Conservation (phyloP, 2,329 filamentous ascomycete genomes). For the Epichloe sibirici region DNA sequence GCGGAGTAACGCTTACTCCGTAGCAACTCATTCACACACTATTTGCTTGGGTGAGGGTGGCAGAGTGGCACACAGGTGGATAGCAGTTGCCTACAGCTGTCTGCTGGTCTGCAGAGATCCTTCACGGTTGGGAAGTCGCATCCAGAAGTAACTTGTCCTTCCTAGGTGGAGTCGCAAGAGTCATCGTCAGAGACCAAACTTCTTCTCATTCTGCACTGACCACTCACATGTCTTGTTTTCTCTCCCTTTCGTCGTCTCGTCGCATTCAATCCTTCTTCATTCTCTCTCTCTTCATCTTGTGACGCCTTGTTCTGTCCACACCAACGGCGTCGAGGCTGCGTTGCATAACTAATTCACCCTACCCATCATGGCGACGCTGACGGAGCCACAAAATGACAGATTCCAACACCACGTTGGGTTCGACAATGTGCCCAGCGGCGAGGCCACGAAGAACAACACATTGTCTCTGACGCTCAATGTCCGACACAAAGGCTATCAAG, state of each 20-base stretch:
- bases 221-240: background rate
- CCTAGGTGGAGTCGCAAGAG: background rate
- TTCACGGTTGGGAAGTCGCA: background rate
- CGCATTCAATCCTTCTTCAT: background rate
- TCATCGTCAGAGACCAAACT: background rate
- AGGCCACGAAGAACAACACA: conserved; percentile 46
- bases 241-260: background rate
- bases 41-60: background rate
- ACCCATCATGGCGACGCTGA: conserved; percentile 31
- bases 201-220: background rate
- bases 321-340: background rate
- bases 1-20: no score
- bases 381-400: conserved; percentile 30
- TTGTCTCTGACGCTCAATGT: conserved; percentile 70
- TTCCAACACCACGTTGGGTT: conserved; percentile 49
- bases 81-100: no score
- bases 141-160: background rate
- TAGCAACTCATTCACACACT: background rate
- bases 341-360: background rate
- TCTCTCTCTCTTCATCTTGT: background rate
- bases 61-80: no score
- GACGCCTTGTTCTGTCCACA: background rate
- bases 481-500: conserved; percentile 77
- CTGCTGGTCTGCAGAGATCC: background rate
- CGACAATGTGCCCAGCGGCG: conserved; percentile 45